phyloP scores from a whole-genome alignment of 2,329 filamentous ascomycete species.

The Fusarium hostae region DNA sequence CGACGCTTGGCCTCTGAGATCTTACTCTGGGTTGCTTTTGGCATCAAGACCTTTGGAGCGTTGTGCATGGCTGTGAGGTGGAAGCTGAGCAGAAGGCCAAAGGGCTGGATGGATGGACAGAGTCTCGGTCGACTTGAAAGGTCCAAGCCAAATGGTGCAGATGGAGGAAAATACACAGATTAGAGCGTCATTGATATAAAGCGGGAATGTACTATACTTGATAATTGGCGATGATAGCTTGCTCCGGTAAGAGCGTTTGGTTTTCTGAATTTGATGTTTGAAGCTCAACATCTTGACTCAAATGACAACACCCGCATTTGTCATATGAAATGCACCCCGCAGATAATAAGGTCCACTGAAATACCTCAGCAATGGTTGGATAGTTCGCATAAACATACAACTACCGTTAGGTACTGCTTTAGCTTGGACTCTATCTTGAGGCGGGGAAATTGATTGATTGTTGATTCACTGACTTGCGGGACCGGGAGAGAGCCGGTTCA shows the following conservation, averaged over 20 bases:
- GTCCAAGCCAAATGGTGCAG: constrained; percentile 4
- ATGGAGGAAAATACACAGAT: constrained; percentile 36
- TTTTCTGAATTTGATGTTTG: not conserved
- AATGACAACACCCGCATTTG: constrained; percentile 27
- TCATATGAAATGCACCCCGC: constrained; percentile 20
- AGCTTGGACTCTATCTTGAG: constrained; percentile 13
- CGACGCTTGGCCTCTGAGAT: constrained; percentile 24
- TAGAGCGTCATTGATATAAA: not conserved
- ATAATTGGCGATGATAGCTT: not conserved
- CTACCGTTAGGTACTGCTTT: not conserved
- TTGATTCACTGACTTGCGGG: constrained; percentile 22
- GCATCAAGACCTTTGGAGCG: constrained; percentile 25
- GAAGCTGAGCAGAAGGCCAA: constrained; percentile 40
- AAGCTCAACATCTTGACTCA: not conserved
- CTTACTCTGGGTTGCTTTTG: constrained; percentile 40
- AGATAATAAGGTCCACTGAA: constrained; percentile 16
- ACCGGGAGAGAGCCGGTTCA: not conserved
- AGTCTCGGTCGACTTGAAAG: constrained; percentile 30
- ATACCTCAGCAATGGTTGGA: constrained; percentile 7
- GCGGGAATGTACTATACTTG: not conserved
- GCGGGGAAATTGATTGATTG: constrained; percentile 21
- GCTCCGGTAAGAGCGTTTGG: not conserved
- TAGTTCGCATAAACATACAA: not conserved
- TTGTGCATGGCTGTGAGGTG: constrained; percentile 41
- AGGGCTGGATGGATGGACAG: constrained; percentile 41